Conservation (phyloP, 2,329 filamentous ascomycete species). For the Ascosphaera apis region DNA sequence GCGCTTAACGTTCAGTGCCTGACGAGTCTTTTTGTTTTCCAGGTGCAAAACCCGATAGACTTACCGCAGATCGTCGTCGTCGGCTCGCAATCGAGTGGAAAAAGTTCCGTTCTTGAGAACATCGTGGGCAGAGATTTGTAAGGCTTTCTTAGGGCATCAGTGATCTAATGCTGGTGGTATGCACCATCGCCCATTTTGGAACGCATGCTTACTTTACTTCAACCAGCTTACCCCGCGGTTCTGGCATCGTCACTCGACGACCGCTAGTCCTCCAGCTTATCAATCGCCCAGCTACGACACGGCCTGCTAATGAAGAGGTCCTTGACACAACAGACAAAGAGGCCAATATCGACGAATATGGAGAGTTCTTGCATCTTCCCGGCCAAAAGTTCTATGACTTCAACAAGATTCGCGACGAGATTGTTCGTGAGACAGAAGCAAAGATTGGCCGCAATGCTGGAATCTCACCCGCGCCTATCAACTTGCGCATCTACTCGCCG, state of each 20-base stretch:
- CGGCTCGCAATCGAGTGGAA: constrained; percentile 94
- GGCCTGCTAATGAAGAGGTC: constrained; percentile 39
- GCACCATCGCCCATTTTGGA: too few relatives aligned
- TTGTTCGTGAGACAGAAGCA: constrained; percentile 82
- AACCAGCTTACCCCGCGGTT: constrained; percentile 73
- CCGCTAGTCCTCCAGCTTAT: constrained; percentile 95
- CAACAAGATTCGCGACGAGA: constrained; percentile 95
- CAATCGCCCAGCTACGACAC: constrained; percentile 47
- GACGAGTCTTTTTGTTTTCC: constrained; percentile 10
- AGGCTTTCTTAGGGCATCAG: constrained; percentile 22
- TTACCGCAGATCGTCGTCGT: constrained; percentile 95
- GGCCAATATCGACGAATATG: constrained; percentile 89
- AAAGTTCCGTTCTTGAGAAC: constrained; percentile 97
- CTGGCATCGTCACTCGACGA: constrained; percentile 88
- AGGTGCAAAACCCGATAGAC: constrained; percentile 98
- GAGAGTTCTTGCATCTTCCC: constrained; percentile 93
- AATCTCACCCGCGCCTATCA: constrained; percentile 92
- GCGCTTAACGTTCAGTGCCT: constrained; percentile 1
- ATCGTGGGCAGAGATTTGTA: constrained; percentile 98
- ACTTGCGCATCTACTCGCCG: constrained; percentile 92
- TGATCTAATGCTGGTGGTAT: too few relatives aligned
- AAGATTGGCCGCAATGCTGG: constrained; percentile 93
- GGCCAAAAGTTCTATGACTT: constrained; percentile 97
- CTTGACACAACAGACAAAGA: constrained; percentile 53
- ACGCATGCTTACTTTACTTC: too few relatives aligned